Conservation (phyloP, 2,329 filamentous ascomycete genomes). For the Pestalotiopsis sp. region DNA sequence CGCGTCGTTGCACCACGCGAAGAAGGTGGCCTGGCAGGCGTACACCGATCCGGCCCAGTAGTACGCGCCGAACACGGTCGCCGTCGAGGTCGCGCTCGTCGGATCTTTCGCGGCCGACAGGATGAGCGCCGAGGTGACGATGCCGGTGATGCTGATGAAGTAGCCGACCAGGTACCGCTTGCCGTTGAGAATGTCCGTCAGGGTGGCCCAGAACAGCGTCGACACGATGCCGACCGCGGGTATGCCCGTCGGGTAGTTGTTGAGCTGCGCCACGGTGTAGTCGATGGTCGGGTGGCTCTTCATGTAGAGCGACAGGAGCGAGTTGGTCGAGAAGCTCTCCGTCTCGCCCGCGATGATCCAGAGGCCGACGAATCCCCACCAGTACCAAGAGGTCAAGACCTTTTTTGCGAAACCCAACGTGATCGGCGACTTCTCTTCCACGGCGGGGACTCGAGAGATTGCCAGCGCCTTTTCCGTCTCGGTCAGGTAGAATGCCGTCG, state of each 20-base stretch:
- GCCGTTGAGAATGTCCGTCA: constrained; percentile 67
- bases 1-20: constrained; percentile 76
- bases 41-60: constrained; percentile 74
- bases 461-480: constrained; percentile 38
- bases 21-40: constrained; percentile 74
- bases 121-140: constrained; percentile 65
- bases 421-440: constrained; percentile 46
- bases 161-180: constrained; percentile 69
- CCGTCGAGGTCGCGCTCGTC: constrained; percentile 43
- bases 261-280: constrained; percentile 53
- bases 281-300: constrained; percentile 46
- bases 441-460: constrained; percentile 40
- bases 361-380: constrained; percentile 67
- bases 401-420: constrained; percentile 54
- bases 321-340: constrained; percentile 71
- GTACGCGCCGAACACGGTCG: constrained; percentile 65
- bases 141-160: constrained; percentile 67
- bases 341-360: constrained; percentile 75
- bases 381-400: constrained; percentile 63
- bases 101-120: constrained; percentile 52
- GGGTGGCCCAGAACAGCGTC: constrained; percentile 70
- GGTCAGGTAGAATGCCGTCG: constrained; percentile 51
- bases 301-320: constrained; percentile 55
- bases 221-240: constrained; percentile 60
- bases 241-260: constrained; percentile 61